Conservation (phyloP, 331 rosid species). For the Spiraea crenata region DNA sequence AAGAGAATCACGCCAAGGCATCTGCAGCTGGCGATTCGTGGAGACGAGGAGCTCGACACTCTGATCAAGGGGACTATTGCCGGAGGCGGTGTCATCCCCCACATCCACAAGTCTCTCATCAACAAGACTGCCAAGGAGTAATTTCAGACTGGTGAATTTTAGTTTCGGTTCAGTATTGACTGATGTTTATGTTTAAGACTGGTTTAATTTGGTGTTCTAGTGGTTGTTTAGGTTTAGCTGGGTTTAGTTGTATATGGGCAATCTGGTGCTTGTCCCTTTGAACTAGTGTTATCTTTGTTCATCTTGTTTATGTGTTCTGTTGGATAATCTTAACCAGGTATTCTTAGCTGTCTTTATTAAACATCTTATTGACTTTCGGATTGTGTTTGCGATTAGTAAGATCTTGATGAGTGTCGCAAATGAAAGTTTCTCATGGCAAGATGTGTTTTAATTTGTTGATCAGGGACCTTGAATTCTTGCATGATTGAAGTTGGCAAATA, state of each 20-base stretch:
- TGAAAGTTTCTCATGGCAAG: neutral
- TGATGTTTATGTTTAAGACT: slow-evolving; percentile 30
- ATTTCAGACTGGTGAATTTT: neutral
- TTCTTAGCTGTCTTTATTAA: slow-evolving; percentile 3
- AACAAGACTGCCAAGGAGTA: slow-evolving; percentile 91
- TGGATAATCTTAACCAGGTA: slow-evolving; percentile 26
- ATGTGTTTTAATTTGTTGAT: neutral
- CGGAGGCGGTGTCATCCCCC: slow-evolving; percentile 98
- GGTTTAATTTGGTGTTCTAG: slow-evolving; percentile 14
- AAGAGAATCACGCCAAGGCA: slow-evolving; percentile 98
- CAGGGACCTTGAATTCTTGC: neutral
- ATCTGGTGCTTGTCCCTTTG: slow-evolving; percentile 25
- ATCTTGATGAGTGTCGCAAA: neutral
- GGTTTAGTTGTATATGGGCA: slow-evolving; percentile 36
- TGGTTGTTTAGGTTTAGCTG: slow-evolving; percentile 32
- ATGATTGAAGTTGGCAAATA: neutral
- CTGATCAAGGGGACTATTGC: slow-evolving; percentile 96
- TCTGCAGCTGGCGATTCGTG: slow-evolving; percentile 88
- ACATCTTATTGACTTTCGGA: neutral
- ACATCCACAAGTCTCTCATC: slow-evolving; percentile 92
- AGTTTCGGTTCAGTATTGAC: slow-evolving; percentile 3
- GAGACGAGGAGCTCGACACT: slow-evolving; percentile 96
- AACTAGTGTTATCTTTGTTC: slow-evolving; percentile 21
- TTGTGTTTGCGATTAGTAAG: neutral
- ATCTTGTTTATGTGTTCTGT: slow-evolving; percentile 19